Evolutionary conservation across 441 rosid species (phyloP).

Genomic region (Sinapis alba): DNA sequence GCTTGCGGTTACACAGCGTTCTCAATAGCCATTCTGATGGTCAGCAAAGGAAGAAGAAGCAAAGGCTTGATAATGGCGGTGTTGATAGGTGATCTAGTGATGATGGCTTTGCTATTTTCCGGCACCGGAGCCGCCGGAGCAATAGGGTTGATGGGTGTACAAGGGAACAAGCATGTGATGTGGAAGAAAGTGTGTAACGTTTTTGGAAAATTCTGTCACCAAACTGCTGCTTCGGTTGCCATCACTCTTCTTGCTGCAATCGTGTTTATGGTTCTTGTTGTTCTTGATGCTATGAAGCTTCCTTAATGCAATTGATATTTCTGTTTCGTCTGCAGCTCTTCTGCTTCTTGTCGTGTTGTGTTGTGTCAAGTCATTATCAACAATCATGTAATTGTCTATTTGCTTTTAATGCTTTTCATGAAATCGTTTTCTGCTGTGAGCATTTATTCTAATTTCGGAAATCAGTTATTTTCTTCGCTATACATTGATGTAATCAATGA

Average conservation of each 20-base stretch:
- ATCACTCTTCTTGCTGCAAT: constrained; percentile 51
- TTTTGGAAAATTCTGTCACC: constrained; percentile 61
- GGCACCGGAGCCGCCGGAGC: constrained; percentile 64
- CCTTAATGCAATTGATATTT: neutral
- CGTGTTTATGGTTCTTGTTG: constrained; percentile 51
- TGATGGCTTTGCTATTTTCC: constrained; percentile 64
- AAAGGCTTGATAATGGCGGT: constrained; percentile 27
- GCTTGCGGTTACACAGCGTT: constrained; percentile 63
- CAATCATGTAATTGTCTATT: constrained; percentile 5
- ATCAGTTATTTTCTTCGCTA: too few relatives aligned
- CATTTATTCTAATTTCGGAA: neutral
- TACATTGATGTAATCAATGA: too few relatives aligned
- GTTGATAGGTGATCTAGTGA: constrained; percentile 45
- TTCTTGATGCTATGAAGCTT: constrained; percentile 43
- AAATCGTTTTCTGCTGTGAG: neutral
- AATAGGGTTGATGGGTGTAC: constrained; percentile 57
- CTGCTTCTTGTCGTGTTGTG: constrained; percentile 2
- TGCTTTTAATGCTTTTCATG: neutral
- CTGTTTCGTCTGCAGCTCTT: neutral
- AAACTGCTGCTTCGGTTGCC: constrained; percentile 41
- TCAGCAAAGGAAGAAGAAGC: constrained; percentile 38
- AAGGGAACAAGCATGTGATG: constrained; percentile 69
- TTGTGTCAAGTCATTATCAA: constrained; percentile 17
- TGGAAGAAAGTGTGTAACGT: constrained; percentile 69
- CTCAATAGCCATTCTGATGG: constrained; percentile 42